Evolutionary conservation across 2,329 filamentous ascomycete genomes (phyloP).

Genomic region (Trichoderma arundinaceum): DNA sequence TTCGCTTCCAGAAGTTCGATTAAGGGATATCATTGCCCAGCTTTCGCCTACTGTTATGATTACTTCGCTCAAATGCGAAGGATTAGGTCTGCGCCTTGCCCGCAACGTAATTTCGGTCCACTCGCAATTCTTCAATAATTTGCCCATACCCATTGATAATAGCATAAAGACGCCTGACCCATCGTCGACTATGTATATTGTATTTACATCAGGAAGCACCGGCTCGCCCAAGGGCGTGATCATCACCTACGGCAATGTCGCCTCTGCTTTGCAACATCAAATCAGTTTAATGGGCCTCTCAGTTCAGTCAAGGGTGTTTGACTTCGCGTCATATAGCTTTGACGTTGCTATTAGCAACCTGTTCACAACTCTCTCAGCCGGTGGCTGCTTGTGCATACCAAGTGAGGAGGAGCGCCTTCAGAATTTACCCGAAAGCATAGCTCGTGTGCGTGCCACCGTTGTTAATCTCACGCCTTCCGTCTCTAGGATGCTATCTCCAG

Average conservation of each 20-base stretch:
- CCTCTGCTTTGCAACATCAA: conserved; percentile 48
- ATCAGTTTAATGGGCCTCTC: conserved; percentile 35
- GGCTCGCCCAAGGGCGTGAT: conserved; percentile 57
- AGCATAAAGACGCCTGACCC: neutral
- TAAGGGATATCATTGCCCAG: neutral
- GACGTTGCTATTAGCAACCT: conserved; percentile 27
- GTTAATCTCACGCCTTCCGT: too few species aligned
- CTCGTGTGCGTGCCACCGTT: too few species aligned
- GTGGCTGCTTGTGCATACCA: conserved; percentile 22
- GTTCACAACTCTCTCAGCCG: conserved; percentile 29
- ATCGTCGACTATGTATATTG: neutral
- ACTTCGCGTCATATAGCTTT: conserved; percentile 33
- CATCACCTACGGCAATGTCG: conserved; percentile 48
- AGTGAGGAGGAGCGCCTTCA: conserved; percentile 56
- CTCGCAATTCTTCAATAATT: too few species aligned
- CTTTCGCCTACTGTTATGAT: too few species aligned
- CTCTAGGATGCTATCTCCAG: too few species aligned
- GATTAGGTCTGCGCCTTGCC: too few species aligned
- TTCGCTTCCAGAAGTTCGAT: neutral
- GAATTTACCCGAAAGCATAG: neutral
- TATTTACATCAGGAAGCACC: neutral
- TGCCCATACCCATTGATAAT: neutral
- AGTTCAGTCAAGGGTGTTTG: conserved; percentile 15
- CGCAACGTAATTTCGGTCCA: too few species aligned
- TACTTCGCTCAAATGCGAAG: too few species aligned